Evolutionary conservation across 495 filamentous ascomycete species (phyloP), one percentile per base, ranked within the genome.

Genomic region (Podospora anserina): DNA sequence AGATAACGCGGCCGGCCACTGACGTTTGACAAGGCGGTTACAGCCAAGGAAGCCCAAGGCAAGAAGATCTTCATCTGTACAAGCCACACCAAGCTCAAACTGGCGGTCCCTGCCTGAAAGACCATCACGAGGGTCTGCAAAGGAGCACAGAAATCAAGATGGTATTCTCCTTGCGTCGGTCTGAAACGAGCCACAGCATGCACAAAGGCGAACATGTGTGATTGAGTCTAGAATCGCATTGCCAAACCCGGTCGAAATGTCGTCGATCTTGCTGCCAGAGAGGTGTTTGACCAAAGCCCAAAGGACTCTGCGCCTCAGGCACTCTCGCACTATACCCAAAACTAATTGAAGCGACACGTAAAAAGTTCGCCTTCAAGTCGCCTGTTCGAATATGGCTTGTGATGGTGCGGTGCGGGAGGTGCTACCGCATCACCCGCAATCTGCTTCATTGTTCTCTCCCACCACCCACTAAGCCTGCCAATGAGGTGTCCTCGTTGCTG

Each of bases 101-200:
- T 58, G 55, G 55, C n/a, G 5, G 23, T 58, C n/a, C n/a, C 55
- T 19, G 55, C 55, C 55, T 19, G 23, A 58, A 20, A 11, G n/a
- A 58, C n/a, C n/a, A 26, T 58, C 55, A 58, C 55, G 55, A 58
- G 55, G 55, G 39, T 11, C 39, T 18, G 39, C 39, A 49, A 11
- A 49, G 23, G 39, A 26, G 44, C 23, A 23, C 30, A 32, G 39
- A 62, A 67, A 67, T 23, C 66, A 67, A 32, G 59, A 55, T 63
- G 34, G 34, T 28, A 59, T 20, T 54, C 39, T 55, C 54, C 61
- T 62, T 28, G 39, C 16, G 3, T 32, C 26, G 53, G 53, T 63
- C 44, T 67, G 66, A 67, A 67, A 67, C 66, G 18, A 63, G 26
- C 34, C 23, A 16, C 64, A 65, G n/a, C 53, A n/a, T 20, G 16